Evolutionary conservation across 805 yeast genomes (phyloP), one percentile per base, ranked within the genome.

Genomic region (Candida silvicultrix): DNA sequence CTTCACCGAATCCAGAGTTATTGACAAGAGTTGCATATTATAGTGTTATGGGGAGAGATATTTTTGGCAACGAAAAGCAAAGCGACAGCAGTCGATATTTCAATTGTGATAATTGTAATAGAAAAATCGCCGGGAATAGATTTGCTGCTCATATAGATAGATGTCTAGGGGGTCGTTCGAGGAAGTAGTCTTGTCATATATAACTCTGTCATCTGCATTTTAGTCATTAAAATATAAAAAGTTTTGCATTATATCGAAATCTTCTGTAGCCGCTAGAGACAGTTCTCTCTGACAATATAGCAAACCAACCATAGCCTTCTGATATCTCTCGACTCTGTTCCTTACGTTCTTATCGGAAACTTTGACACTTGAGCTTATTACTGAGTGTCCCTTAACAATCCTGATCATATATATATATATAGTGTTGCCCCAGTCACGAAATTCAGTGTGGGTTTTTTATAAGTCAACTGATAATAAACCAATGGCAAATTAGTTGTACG

Each of bases 111-210:
- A 84, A 85, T 53, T 92, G 99, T 64, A 81, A 79, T 18, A 72
- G 99, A 46, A 88, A 83, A 57, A 84, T 92, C 8, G 92, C 96
- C 0, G 96, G 96, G 1, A 84, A 87, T 35, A 70, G 99, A 48
- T 90, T 88, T 71, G 97, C 98, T 2, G 89, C 87, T 38, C 99
- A 92, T 65, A 74, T 92, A 28, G 95, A 89, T 60, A 80, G 96
- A 56, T 92, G 99, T 61, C 65, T 89, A 21, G 87, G 88, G 39
- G 85, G 97, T 12, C 75, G 86, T 47, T 70, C 71, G 22, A 67
- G 81, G 52, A 69, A 74, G 43, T 53, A 34, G 31, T 28, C 12
- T 28, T 14, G 12, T 28, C 31, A 28, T 28, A 23, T 23, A 23
- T n/a, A n/a, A n/a, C n/a, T n/a, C n/a, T n/a, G 25, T 23, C 25